These are phyloP conservation scores for Chaetothyriales sp. DNA, from an alignment of 2,329 filamentous ascomycete genomes.

Conservation along the genomic window DNA sequence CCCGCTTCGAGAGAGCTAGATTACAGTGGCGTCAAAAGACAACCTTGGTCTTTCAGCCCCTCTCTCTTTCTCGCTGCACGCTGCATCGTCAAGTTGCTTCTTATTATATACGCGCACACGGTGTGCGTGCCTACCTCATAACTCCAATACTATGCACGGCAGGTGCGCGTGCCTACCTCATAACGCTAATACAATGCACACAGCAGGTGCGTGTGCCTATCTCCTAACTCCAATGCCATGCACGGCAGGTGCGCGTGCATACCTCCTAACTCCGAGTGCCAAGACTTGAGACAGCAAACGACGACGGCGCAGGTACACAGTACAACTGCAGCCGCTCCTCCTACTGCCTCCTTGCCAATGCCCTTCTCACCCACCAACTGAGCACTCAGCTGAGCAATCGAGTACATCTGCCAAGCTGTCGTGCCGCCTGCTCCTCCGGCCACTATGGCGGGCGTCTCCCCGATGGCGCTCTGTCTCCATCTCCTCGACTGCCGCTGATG, in stretches of 20 bases:
- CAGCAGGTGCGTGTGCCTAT: no score
- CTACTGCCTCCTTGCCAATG: neutral
- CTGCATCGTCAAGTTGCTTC: no score
- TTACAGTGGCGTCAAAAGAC: neutral
- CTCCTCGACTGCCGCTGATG: neutral
- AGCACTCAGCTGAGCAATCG: neutral
- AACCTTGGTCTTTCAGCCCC: neutral
- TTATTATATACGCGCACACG: no score
- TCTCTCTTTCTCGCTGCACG: neutral
- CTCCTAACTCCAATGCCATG: no score
- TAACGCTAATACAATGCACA: no score
- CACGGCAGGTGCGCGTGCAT: no score
- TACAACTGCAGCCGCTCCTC: neutral
- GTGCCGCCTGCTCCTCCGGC: slow-evolving; percentile 22
- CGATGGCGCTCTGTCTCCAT: slow-evolving; percentile 4
- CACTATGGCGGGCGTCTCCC: slow-evolving; percentile 20
- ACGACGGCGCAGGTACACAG: neutral
- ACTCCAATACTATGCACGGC: no score
- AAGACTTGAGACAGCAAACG: no score
- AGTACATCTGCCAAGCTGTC: slow-evolving; percentile 21
- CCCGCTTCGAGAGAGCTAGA: neutral
- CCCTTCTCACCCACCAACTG: neutral
- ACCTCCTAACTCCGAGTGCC: neutral
- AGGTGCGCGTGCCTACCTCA: no score
- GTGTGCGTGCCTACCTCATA: no score